Percentiles rank a stretch among this genome's conserved stretches.
phyloP scores from a whole-genome alignment of 768 basidiomycete genomes.

The Suillus alpinus region DNA sequence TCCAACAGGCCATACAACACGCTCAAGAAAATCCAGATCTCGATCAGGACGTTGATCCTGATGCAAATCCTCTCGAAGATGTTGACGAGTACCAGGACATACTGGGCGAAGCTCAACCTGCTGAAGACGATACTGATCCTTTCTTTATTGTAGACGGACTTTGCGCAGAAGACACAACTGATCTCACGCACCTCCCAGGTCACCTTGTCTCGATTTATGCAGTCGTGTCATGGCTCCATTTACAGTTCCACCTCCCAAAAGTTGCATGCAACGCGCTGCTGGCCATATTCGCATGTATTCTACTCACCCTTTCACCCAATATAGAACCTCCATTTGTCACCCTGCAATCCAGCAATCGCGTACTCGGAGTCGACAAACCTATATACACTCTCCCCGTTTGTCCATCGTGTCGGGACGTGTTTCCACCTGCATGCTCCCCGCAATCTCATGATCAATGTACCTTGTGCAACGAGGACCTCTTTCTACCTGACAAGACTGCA shows the following conservation, averaged over 20 bases:
- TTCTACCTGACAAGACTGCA: slow-evolving; percentile 3
- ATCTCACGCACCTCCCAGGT: slow-evolving; percentile 13
- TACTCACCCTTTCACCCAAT: slow-evolving; percentile 6
- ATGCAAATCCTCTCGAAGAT: too few species aligned
- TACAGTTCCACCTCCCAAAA: slow-evolving; percentile 24
- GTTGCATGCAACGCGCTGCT: slow-evolving; percentile 25
- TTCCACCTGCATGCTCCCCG: slow-evolving; percentile 5
- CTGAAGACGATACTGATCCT: neutral
- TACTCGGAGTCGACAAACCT: slow-evolving; percentile 16
- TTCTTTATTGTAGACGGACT: neutral
- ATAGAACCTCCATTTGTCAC: slow-evolving; percentile 17
- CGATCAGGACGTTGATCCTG: neutral
- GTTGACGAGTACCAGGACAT: too few species aligned
- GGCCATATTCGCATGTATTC: slow-evolving; percentile 11
- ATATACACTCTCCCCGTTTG: slow-evolving; percentile 24
- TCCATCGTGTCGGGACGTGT: slow-evolving; percentile 21
- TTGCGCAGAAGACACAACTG: neutral
- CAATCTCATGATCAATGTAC: slow-evolving; percentile 4
- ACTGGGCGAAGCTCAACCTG: neutral
- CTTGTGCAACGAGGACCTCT: neutral
- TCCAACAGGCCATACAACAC: neutral
- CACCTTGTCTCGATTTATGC: slow-evolving; percentile 23
- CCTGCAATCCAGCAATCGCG: slow-evolving; percentile 16
- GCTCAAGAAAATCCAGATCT: neutral
- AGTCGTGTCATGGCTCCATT: slow-evolving; percentile 26